phyloP scores from a whole-genome alignment of 2,329 filamentous ascomycete species.

The Verticillium isaacii region DNA sequence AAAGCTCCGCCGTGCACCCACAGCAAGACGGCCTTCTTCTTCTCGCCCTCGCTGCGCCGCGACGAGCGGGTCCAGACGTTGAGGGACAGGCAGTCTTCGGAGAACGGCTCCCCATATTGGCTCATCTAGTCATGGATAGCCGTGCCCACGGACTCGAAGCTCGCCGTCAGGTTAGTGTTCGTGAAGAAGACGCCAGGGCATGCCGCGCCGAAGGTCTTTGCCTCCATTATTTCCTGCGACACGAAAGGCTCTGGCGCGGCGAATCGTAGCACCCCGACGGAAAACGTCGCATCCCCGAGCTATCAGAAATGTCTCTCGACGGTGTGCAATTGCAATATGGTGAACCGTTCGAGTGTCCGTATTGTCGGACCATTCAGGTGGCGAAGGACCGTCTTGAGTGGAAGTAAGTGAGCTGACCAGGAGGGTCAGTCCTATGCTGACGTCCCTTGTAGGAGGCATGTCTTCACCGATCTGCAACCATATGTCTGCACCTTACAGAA shows the following conservation, averaged over 20 bases:
- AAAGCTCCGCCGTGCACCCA: conserved; percentile 41
- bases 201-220: conserved; percentile 3
- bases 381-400: too few species aligned
- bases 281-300: too few species aligned
- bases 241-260: conserved; percentile 4
- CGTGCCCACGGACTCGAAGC: background rate
- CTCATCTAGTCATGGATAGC: background rate
- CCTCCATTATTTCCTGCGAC: conserved; percentile 4
- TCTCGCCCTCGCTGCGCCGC: background rate
- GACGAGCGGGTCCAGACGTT: conserved; percentile 32
- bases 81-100: conserved; percentile 32
- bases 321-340: too few species aligned
- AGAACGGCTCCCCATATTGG: background rate
- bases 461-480: too few species aligned
- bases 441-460: too few species aligned
- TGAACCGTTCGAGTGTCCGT: too few species aligned
- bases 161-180: background rate
- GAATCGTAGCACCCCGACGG: conserved; percentile 51
- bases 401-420: too few species aligned
- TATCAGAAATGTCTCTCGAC: too few species aligned
- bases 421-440: too few species aligned
- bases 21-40: conserved; percentile 35
- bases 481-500: too few species aligned
- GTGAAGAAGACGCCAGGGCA: background rate
- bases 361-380: too few species aligned